Base-by-base conservation (phyloP, 2,329 filamentous ascomycete species). In the Albifimbria verrucaria region DNA sequence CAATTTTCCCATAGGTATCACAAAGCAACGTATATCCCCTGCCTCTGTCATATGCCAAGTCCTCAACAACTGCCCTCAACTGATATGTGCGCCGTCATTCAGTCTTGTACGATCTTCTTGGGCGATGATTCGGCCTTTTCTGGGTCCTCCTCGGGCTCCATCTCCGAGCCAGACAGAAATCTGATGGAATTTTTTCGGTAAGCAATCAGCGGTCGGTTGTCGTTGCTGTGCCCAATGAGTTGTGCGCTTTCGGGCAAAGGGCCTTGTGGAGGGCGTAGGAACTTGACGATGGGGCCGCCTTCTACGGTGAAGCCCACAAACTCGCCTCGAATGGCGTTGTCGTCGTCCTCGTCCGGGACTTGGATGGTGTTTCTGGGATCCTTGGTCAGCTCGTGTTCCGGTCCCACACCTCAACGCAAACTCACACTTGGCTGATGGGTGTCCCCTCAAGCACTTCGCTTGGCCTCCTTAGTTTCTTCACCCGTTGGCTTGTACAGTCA, bases 251-350 rank as follows among this genome's bases (percentile, higher is more conserved):
- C 57, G 2, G 67, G 64, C 2, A 73, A 51, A 11, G 59, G 56
- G 21, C 64, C 59, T 7, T 67, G 65, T 5, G 68, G 58, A 1
- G 71, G 61, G n/a, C 71, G 62, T 32, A 59, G 65, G 53, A 78
- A 76, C 18, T 71, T 70, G n/a, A 79, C 59, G 49, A 79, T 78
- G 3, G 76, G 75, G 3, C 72, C 73, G 15, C 76, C 76, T 4
- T 73, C 68, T 10, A 76, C 64, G 2, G 74, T 76, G 58, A 76
- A 75, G 39, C 76, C 76, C 43, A 79, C 65, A 4, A 78, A 69
- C 23, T 72, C 63, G 44, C 61, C 70, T 6, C 65, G 62, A 22
- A 63, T 57, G 2, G 68, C 66, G 7, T 65, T 65, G 24, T 69
- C 64, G 3, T 65, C 60, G 4, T 68, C 68, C 10, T 72, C 67